These are phyloP conservation scores for Coemansia sp. DNA, from an alignment of 192 early-diverging fungal species.

Conservation along the genomic window DNA sequence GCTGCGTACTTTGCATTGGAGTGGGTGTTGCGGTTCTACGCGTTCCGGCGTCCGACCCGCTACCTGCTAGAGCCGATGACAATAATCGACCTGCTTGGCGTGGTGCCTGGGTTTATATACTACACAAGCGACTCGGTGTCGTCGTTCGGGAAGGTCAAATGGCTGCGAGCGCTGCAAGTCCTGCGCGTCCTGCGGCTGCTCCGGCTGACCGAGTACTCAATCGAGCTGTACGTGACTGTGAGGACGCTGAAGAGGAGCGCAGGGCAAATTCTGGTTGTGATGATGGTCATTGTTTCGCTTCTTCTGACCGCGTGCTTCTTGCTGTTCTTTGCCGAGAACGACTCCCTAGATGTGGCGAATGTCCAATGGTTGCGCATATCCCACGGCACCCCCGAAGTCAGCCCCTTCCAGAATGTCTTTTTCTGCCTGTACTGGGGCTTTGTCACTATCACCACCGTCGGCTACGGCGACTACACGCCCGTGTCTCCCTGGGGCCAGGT, in stretches of 20 bases:
- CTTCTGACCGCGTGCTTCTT: slow-evolving; percentile 44
- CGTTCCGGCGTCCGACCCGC: slow-evolving; percentile 16
- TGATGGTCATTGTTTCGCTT: slow-evolving; percentile 33
- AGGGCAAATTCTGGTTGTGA: slow-evolving; percentile 42
- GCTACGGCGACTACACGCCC: slow-evolving; percentile 58
- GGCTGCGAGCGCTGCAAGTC: slow-evolving; percentile 44
- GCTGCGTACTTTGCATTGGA: slow-evolving; percentile 44
- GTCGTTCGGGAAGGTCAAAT: slow-evolving; percentile 36
- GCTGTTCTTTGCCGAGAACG: slow-evolving; percentile 50
- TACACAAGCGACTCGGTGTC: slow-evolving; percentile 7
- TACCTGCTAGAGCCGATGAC: slow-evolving; percentile 44
- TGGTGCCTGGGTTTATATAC: slow-evolving; percentile 35
- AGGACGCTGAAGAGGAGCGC: slow-evolving; percentile 46
- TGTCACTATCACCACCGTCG: slow-evolving; percentile 58
- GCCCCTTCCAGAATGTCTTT: slow-evolving; percentile 57
- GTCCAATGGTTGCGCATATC: slow-evolving; percentile 50
- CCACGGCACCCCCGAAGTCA: slow-evolving; percentile 36
- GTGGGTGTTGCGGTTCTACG: slow-evolving; percentile 44
- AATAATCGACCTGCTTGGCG: slow-evolving; percentile 37
- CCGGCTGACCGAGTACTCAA: slow-evolving; percentile 44
- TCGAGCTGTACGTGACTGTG: slow-evolving; percentile 47
- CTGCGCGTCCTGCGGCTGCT: slow-evolving; percentile 46
- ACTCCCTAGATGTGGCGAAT: slow-evolving; percentile 24
- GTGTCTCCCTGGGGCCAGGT: slow-evolving; percentile 54
- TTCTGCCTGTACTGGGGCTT: slow-evolving; percentile 58